Base-by-base conservation (phyloP, 225 moss, liverwort and hornwort genomes). In the Ulota crispa region DNA sequence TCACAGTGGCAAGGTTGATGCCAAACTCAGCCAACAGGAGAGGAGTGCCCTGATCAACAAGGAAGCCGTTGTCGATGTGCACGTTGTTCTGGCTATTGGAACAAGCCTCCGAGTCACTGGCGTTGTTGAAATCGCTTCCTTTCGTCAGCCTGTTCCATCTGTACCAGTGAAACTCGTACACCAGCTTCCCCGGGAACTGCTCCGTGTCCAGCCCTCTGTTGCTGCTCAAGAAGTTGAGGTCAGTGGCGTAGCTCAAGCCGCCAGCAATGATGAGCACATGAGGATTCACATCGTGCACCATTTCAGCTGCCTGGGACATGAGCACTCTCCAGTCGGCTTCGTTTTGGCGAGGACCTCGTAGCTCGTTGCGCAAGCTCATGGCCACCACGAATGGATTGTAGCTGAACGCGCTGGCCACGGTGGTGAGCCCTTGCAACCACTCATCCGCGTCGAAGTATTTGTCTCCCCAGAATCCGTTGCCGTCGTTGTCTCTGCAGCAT, bases 121-220 rank as follows among this genome's bases (percentile, higher is more conserved):
- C 76, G 36, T 79, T 86, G 78, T 68, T 76, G 72, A 84, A 91
- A 28, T 70, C 30, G 47, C 54, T 78, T 12, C 75, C 78, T 59
- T 30, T 73, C 26, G 78, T 24, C 24, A 77, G 68, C 13, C 75
- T 27, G 3, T 74, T 81, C 85, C 78, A 79, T 42, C 63, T 76
- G 79, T 93, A 93, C 93, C 91, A 93, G 82, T 93, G 93, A 64
- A 90, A 85, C 80, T 93, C 91, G 52, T 91, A 91, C 34, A 91
- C 84, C 10, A 91, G 80, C 78, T 93, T 93, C n/a, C 65, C 15
- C 0, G 82, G 88, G n/a, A 91, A 78, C 23, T 28, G 26, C 21
- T 62, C 54, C 1, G 81, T 63, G 39, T 88, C 39, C 61, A 89
- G 53, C 16, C 53, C 83, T 12, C 69, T 59, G 30, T 64, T 52